Evolutionary conservation across 371 early-diverging fungal genomes (phyloP).

Genomic region (Rhizomucor miehei): DNA sequence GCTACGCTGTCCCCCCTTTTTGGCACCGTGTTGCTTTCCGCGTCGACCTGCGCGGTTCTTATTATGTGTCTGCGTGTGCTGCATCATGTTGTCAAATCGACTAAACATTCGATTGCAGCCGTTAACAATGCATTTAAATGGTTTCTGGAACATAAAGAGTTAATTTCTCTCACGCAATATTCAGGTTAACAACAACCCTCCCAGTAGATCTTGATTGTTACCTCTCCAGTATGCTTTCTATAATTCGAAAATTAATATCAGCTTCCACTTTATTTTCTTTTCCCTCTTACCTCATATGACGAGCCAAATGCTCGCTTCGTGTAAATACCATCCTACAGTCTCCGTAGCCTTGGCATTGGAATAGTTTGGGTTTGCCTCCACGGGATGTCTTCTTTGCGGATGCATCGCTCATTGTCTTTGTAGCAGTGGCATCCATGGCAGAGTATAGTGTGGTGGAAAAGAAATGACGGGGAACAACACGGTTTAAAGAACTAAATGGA

Average conservation of each 20-base stretch:
- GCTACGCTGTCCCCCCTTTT: not conserved
- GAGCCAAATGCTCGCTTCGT: conserved; percentile 51
- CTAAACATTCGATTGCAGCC: conserved; percentile 59
- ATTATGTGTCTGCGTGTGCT: conserved; percentile 59
- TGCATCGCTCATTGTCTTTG: not conserved
- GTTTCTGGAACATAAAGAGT: conserved; percentile 30
- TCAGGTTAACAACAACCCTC: not conserved
- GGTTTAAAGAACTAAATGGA: no score
- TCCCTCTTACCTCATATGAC: conserved; percentile 41
- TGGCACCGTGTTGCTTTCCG: not conserved
- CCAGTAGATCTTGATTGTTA: not conserved
- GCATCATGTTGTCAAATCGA: conserved; percentile 65
- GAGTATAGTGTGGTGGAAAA: not conserved
- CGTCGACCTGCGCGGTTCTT: conserved; percentile 5
- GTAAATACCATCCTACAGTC: conserved; percentile 55
- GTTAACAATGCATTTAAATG: conserved; percentile 57
- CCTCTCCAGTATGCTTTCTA: conserved; percentile 26
- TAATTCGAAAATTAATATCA: not conserved
- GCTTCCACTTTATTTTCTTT: not conserved
- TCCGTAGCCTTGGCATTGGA: conserved; percentile 51
- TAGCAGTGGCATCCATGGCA: not conserved
- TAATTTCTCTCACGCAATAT: not conserved
- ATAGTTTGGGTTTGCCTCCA: conserved; percentile 37
- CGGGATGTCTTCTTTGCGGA: conserved; percentile 8
- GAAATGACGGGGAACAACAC: not conserved